Evolutionary conservation across 805 yeast genomes (phyloP).

Genomic region (Teunomyces pallodes): DNA sequence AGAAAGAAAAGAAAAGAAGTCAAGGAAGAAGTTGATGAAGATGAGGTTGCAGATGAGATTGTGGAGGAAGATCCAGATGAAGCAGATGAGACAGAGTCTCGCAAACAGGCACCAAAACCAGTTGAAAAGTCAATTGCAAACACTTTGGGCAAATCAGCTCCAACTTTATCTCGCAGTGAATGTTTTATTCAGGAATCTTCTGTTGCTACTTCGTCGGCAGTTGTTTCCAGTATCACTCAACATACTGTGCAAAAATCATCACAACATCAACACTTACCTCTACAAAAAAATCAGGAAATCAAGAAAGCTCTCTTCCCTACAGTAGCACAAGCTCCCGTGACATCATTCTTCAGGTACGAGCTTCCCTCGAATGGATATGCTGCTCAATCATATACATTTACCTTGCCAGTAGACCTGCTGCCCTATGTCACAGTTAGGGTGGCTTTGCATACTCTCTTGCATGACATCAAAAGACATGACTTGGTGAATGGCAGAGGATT

Average conservation of each 20-base stretch:
- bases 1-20: constrained; percentile 16
- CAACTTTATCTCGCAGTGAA: constrained; percentile 25
- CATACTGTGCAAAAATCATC: constrained; percentile 10
- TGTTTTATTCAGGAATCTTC: constrained; percentile 37
- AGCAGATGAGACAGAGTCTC: constrained; percentile 1
- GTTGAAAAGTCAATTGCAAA: constrained; percentile 6
- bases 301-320: constrained; percentile 34
- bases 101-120: background rate
- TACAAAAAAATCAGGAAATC: constrained; percentile 23
- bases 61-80: constrained; percentile 5
- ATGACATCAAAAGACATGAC: constrained; percentile 30
- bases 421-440: constrained; percentile 34
- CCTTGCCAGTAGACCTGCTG: constrained; percentile 37
- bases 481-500: constrained; percentile 31
- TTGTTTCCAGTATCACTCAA: constrained; percentile 9
- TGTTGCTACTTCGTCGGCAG: constrained; percentile 28
- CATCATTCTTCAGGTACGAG: constrained; percentile 37
- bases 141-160: constrained; percentile 29
- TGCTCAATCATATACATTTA: constrained; percentile 34
- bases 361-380: constrained; percentile 40
- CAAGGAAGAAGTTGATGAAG: constrained; percentile 20
- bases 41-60: constrained; percentile 5
- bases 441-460: constrained; percentile 32
- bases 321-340: constrained; percentile 20
- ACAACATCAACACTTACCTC: constrained; percentile 11